Evolutionary conservation across 495 filamentous ascomycete genomes (phyloP).

Genomic region (Aspergillus egyptiacus): DNA sequence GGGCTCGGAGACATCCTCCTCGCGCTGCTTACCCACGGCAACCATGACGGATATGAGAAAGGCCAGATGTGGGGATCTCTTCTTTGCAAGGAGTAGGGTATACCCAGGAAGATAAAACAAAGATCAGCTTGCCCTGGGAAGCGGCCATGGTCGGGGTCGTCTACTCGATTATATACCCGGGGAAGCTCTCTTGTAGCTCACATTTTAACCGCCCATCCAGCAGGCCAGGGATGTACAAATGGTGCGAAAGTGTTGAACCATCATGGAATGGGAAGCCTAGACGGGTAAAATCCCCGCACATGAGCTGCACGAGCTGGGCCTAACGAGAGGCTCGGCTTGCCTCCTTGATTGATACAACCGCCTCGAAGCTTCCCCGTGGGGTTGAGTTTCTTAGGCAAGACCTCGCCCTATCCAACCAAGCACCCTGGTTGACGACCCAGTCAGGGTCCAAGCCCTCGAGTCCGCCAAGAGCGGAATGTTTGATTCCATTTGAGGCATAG

Average conservation of each 20-base stretch:
- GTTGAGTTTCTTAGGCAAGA: background rate
- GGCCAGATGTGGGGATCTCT: background rate
- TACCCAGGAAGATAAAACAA: background rate
- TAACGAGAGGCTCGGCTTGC: background rate
- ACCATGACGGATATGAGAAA: slow-evolving; percentile 15
- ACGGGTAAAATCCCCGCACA: slow-evolving; percentile 12
- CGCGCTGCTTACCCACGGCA: slow-evolving; percentile 23
- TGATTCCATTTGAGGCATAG: background rate
- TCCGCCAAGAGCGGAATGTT: slow-evolving; percentile 6
- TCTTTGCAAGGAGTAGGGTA: background rate
- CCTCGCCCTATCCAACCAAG: background rate
- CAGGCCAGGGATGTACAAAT: background rate
- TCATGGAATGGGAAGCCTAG: background rate
- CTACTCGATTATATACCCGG: slow-evolving; percentile 3
- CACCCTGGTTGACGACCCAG: background rate
- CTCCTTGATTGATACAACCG: slow-evolving; percentile 10
- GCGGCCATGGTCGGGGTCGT: background rate
- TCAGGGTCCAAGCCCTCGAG: slow-evolving; percentile 3
- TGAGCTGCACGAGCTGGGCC: background rate
- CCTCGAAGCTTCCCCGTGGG: slow-evolving; percentile 10
- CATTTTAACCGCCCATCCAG: background rate
- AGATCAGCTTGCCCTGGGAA: background rate
- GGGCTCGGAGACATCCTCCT: slow-evolving; percentile 29
- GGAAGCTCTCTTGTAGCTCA: background rate
- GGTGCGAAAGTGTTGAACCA: slow-evolving; percentile 1